These are phyloP conservation scores for Puccinia polysora DNA, from an alignment of 1,284 basidiomycete species.

Conservation along the genomic window DNA sequence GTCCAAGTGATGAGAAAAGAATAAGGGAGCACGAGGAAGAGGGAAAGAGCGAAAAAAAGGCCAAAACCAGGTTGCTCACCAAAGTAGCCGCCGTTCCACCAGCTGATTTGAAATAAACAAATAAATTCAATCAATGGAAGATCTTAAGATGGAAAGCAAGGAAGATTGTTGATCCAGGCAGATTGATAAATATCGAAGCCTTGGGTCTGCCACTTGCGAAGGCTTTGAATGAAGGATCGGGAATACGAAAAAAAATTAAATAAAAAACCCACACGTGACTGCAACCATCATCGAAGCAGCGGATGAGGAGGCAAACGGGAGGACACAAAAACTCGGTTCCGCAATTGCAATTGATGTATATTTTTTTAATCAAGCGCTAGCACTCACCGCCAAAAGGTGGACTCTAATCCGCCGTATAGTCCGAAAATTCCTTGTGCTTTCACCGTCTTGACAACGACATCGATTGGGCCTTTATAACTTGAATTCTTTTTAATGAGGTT, in stretches of 20 bases:
- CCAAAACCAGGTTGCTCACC: constrained; percentile 53
- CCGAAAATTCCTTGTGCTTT: constrained; percentile 73
- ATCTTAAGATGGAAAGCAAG: neutral
- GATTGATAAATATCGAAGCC: too few relatives aligned
- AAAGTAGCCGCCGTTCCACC: constrained; percentile 81
- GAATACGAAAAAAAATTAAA: neutral
- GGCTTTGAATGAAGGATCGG: constrained; percentile 30
- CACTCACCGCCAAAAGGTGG: constrained; percentile 85
- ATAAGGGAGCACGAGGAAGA: constrained; percentile 51
- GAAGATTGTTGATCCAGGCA: too few relatives aligned
- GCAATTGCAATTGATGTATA: too few relatives aligned
- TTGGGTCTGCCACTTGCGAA: too few relatives aligned
- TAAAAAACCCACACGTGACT: constrained; percentile 18
- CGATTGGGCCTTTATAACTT: constrained; percentile 70
- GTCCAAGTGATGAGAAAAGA: constrained; percentile 82
- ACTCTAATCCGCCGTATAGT: constrained; percentile 86
- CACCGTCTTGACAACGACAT: constrained; percentile 76
- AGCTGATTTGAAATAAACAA: neutral
- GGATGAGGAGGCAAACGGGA: neutral
- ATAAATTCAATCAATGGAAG: neutral
- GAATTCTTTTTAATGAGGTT: constrained; percentile 44
- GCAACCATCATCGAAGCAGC: neutral
- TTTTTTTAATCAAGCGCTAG: neutral
- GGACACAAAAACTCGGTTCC: neutral
- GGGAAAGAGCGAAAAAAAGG: constrained; percentile 29